phyloP scores from a whole-genome alignment of 2,329 filamentous ascomycete genomes.

The Aurifilum marmelostoma region DNA sequence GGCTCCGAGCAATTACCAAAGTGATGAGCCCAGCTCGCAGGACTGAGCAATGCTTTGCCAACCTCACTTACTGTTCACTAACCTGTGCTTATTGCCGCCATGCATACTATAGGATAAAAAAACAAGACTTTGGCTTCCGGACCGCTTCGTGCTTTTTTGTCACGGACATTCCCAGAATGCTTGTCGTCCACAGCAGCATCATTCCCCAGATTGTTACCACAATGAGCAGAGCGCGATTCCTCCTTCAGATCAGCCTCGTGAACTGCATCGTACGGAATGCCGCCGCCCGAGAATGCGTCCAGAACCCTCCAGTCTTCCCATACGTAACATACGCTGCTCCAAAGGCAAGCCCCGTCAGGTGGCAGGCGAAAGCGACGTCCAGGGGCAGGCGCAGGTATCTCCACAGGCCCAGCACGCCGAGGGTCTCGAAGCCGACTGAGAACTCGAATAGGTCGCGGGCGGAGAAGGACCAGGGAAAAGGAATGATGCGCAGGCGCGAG shows the following conservation, averaged over 20 bases:
- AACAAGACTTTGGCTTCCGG: neutral
- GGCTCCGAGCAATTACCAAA: neutral
- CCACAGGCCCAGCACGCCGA: slow-evolving; percentile 34
- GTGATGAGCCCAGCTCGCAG: neutral
- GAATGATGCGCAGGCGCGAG: slow-evolving; percentile 29
- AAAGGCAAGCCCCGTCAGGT: slow-evolving; percentile 33
- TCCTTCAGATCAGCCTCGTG: slow-evolving; percentile 13
- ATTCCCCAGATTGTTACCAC: neutral
- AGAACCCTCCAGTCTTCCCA: slow-evolving; percentile 25
- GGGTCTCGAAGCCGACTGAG: slow-evolving; percentile 31
- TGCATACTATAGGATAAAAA: neutral
- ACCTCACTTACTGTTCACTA: neutral
- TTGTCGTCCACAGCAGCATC: no score
- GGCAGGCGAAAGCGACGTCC: slow-evolving; percentile 27
- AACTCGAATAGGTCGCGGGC: slow-evolving; percentile 30
- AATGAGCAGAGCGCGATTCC: neutral
- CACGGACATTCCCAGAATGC: no score
- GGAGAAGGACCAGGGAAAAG: slow-evolving; percentile 31
- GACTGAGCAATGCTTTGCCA: neutral
- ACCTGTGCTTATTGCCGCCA: neutral
- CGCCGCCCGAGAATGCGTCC: slow-evolving; percentile 31
- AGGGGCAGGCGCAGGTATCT: slow-evolving; percentile 28
- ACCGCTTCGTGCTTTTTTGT: neutral
- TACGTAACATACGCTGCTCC: slow-evolving; percentile 34
- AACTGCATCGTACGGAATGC: slow-evolving; percentile 28